Evolutionary conservation across 305 asterid genomes (phyloP).

Genomic region (Solanum aculeatissimum): DNA sequence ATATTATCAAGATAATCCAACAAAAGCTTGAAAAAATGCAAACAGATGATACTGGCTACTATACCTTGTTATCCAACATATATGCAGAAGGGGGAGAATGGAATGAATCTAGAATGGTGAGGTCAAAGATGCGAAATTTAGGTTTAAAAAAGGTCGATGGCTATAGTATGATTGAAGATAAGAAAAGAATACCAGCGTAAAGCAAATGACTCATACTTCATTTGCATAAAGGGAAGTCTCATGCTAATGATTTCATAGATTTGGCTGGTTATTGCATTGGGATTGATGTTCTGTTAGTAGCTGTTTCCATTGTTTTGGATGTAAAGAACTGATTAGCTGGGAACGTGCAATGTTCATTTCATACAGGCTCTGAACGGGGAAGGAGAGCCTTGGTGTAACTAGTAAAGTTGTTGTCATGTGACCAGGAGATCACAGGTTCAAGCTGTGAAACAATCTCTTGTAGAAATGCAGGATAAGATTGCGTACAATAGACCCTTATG

Average conservation of each 20-base stretch:
- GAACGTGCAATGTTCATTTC: not conserved
- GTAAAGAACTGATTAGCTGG: not conserved
- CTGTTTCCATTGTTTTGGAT: not conserved
- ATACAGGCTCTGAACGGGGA: not conserved
- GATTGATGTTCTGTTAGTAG: not conserved
- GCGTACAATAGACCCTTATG: not conserved
- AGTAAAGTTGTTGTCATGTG: not conserved
- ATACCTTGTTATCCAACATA: slow-evolving; percentile 47
- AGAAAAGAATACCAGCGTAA: slow-evolving; percentile 10
- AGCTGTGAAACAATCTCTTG: not conserved
- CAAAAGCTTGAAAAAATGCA: slow-evolving; percentile 26
- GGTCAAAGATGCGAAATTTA: slow-evolving; percentile 39
- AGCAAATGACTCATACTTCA: slow-evolving; percentile 4
- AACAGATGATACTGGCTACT: slow-evolving; percentile 54
- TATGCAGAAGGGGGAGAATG: slow-evolving; percentile 74
- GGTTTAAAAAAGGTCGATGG: slow-evolving; percentile 60
- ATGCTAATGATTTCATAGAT: not conserved
- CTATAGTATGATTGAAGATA: slow-evolving; percentile 53
- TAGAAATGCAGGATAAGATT: not conserved
- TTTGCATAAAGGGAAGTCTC: not conserved
- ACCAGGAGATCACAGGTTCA: not conserved
- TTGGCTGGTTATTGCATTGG: not conserved
- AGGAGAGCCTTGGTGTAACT: not conserved
- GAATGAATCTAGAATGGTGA: slow-evolving; percentile 39
- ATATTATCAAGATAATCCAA: slow-evolving; percentile 37